A percentile compares a stretch with the other conserved stretches of the same genome.
These are phyloP conservation scores for Prunella vulgaris DNA, from an alignment of 257 asterid genomes.

Conservation along the genomic window DNA sequence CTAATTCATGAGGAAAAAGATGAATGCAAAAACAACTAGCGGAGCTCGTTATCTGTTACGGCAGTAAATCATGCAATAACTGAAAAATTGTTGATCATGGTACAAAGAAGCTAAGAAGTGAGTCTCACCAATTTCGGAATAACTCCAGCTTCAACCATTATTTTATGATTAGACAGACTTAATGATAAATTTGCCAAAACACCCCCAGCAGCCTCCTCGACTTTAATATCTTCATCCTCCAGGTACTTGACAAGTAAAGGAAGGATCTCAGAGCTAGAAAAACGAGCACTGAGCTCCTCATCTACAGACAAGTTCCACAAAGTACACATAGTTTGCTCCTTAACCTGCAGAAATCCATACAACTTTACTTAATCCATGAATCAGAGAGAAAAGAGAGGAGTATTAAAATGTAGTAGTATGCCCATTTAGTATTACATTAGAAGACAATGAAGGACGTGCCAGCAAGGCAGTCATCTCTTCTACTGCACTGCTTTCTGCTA, in stretches of 20 bases:
- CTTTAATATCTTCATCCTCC: constrained; percentile 68
- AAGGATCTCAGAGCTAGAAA: constrained; percentile 55
- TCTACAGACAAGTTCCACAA: constrained; percentile 81
- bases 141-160: constrained; percentile 75
- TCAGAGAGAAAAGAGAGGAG: background rate
- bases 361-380: constrained; percentile 20
- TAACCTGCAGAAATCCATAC: constrained; percentile 53
- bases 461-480: constrained; percentile 68
- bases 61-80: constrained; percentile 14
- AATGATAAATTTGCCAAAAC: constrained; percentile 68
- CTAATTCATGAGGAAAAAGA: background rate
- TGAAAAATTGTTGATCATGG: constrained; percentile 2
- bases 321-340: constrained; percentile 68
- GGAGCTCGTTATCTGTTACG: background rate
- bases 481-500: constrained; percentile 75
- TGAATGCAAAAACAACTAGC: background rate
- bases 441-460: constrained; percentile 52
- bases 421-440: constrained; percentile 39
- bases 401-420: constrained; percentile 1
- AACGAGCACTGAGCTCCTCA: constrained; percentile 55
- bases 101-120: constrained; percentile 8
- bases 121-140: constrained; percentile 68
- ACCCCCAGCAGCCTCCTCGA: constrained; percentile 70
- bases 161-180: constrained; percentile 52
- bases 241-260: constrained; percentile 52